Evolutionary conservation across 805 yeast genomes (phyloP), one percentile per base, ranked within the genome.

Genomic region (Wickerhamomyces chambardii): DNA sequence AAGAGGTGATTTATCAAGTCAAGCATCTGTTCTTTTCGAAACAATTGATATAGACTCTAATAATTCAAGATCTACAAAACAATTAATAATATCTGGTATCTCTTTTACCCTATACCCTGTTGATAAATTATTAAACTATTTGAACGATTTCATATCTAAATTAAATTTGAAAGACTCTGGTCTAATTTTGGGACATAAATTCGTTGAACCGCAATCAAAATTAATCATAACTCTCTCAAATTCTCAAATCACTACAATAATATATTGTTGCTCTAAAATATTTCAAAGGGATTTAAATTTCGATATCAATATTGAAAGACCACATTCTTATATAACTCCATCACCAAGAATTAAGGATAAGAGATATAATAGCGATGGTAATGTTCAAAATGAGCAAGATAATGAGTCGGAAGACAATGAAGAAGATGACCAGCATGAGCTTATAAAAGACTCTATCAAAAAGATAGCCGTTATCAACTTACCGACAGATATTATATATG

Each of bases 401-500:
- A 32, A 14, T 61, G 27, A 24, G 12, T 6, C 9, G 6, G 48
- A 45, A 17, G 57, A 61, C 3, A 59, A 67, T 36, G 72, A 71
- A 0, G 40, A 46, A 15, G 43, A 78, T 1, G 50, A 53, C 17
- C 55, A 60, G 0, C 58, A 75, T 28, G 62, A 64, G 28, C 44
- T 74, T 15, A 44, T 76, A 14, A 51, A 64, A 12, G 77, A 73
- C 12, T 24, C 27, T 14, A 24, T 24, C 7, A 24, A 24, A 11
- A 24, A 24, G 12, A 7, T 24, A 11, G 27, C 27, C 7, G 6
- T 24, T 14, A 6, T 24, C 27, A 24, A 24, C 6, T 11, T 8
- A n/a, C 65, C 77, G 1, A 58, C 64, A 39, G 86, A 86, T 1
- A 50, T 75, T 17, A 80, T 74, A 3, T 78, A 78, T 56, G 70